A percentile compares a stretch with the other conserved stretches of the same genome.
Evolutionary conservation across 2,329 filamentous ascomycete species (phyloP).

Genomic region (Paramyrothecium sp.): DNA sequence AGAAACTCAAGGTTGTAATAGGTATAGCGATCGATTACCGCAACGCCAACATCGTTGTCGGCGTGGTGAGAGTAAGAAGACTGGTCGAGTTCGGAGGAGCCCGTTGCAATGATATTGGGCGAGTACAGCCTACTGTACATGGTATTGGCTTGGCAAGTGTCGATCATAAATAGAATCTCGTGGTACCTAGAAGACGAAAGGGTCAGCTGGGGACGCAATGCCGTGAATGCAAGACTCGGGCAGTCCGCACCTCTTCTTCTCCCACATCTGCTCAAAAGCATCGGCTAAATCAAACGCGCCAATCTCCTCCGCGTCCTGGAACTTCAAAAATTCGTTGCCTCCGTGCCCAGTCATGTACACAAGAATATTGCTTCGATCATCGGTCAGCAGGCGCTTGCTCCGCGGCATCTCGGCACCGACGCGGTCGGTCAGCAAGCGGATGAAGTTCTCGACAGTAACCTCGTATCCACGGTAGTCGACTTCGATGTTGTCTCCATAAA

Average conservation of each 20-base stretch:
- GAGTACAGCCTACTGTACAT: slow-evolving; percentile 99
- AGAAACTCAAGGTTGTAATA: slow-evolving; percentile 98
- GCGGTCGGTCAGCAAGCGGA: slow-evolving; percentile 88
- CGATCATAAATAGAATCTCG: slow-evolving; percentile 99
- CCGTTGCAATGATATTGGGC: slow-evolving; percentile 95
- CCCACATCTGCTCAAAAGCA: slow-evolving; percentile 99
- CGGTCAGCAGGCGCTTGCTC: slow-evolving; percentile 89
- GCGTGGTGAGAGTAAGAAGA: slow-evolving; percentile 97
- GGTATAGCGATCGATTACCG: slow-evolving; percentile 97
- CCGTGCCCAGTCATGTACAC: slow-evolving; percentile 99
- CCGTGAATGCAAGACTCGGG: slow-evolving; percentile 5
- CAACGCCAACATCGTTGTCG: slow-evolving; percentile 95
- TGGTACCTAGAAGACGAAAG: slow-evolving; percentile 66
- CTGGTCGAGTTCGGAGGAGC: slow-evolving; percentile 93
- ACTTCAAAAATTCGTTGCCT: slow-evolving; percentile 96
- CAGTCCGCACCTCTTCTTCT: slow-evolving; percentile 79
- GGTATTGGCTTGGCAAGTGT: slow-evolving; percentile 98
- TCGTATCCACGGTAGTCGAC: slow-evolving; percentile 98
- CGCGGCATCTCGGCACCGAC: slow-evolving; percentile 92
- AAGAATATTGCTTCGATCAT: slow-evolving; percentile 93
- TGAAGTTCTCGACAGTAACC: slow-evolving; percentile 98
- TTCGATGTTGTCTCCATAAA: slow-evolving; percentile 98
- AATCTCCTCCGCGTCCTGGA: slow-evolving; percentile 97
- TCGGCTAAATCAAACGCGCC: slow-evolving; percentile 94
- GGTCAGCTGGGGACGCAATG: slow-evolving; percentile 3